These are phyloP conservation scores for Microthyrium microscopicum DNA, from an alignment of 2,329 filamentous ascomycete species.

Conservation along the genomic window DNA sequence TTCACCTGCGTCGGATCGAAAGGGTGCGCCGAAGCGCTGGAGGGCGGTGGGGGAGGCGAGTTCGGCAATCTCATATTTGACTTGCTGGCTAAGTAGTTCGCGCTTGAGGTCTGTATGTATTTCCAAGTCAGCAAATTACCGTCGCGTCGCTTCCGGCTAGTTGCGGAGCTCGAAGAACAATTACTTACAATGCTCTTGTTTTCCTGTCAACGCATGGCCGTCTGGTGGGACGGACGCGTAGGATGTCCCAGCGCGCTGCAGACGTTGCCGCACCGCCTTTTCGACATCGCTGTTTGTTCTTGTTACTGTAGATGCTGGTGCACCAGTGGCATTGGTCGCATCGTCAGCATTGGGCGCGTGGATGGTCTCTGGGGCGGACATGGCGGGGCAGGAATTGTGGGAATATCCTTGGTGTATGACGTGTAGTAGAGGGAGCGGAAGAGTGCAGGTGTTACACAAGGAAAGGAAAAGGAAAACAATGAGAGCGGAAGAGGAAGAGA, in stretches of 20 bases:
- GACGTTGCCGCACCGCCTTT: too few species aligned
- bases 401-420: too few species aligned
- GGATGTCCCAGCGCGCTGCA: slow-evolving; percentile 14
- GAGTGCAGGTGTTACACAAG: too few species aligned
- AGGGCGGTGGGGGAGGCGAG: slow-evolving; percentile 89
- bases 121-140: background rate
- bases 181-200: slow-evolving; percentile 84
- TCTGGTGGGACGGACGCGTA: slow-evolving; percentile 31
- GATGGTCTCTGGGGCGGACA: too few species aligned
- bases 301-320: too few species aligned
- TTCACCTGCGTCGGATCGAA: slow-evolving; percentile 82
- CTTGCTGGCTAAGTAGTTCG: slow-evolving; percentile 82
- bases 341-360: too few species aligned
- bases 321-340: too few species aligned
- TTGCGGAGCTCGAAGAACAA: slow-evolving; percentile 1
- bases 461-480: too few species aligned
- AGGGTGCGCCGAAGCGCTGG: slow-evolving; percentile 87
- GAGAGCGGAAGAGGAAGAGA: too few species aligned
- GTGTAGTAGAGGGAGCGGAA: too few species aligned
- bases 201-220: slow-evolving; percentile 61
- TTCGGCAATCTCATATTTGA: slow-evolving; percentile 76
- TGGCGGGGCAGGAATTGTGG: too few species aligned
- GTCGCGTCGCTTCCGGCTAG: background rate
- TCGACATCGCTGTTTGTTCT: too few species aligned
- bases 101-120: slow-evolving; percentile 64